Evolutionary conservation across 1,139 yeast genomes (phyloP).

Genomic region (Blastobotrys apis): DNA sequence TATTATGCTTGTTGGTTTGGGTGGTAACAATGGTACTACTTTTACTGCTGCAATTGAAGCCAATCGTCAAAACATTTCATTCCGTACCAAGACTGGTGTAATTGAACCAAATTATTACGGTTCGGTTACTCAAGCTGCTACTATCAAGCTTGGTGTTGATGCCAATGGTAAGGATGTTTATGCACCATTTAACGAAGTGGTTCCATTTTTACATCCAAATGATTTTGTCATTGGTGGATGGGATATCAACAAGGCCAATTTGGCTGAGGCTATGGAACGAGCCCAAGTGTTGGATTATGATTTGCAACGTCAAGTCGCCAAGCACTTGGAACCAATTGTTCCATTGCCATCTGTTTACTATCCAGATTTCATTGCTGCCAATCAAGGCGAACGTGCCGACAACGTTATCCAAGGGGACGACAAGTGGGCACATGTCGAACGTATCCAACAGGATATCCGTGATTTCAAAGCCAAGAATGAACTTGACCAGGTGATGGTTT

Average conservation of each 20-base stretch:
- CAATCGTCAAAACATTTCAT: conserved; percentile 71
- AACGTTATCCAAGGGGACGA: conserved; percentile 67
- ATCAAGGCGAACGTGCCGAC: conserved; percentile 89
- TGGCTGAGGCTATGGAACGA: conserved; percentile 77
- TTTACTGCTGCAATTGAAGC: conserved; percentile 81
- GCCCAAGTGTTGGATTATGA: conserved; percentile 84
- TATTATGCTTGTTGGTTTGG: conserved; percentile 85
- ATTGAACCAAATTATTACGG: conserved; percentile 87
- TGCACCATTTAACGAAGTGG: conserved; percentile 85
- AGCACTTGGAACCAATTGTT: conserved; percentile 55
- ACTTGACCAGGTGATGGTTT: conserved; percentile 81
- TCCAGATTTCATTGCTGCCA: conserved; percentile 95
- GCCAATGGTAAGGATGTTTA: conserved; percentile 77
- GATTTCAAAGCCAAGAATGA: conserved; percentile 69
- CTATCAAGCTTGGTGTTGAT: conserved; percentile 86
- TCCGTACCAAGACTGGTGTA: conserved; percentile 78
- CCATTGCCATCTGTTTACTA: conserved; percentile 88
- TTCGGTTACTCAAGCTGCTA: conserved; percentile 92
- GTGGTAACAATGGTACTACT: conserved; percentile 96
- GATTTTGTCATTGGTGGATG: conserved; percentile 91
- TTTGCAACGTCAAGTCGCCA: conserved; percentile 71
- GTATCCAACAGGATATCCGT: conserved; percentile 75
- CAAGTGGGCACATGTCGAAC: conserved; percentile 90
- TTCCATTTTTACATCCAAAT: conserved; percentile 87
- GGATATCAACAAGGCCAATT: conserved; percentile 76